These are phyloP conservation scores for Plasmodium vivax DNA, from an alignment of 169 alveolate species.

Conservation along the genomic window DNA sequence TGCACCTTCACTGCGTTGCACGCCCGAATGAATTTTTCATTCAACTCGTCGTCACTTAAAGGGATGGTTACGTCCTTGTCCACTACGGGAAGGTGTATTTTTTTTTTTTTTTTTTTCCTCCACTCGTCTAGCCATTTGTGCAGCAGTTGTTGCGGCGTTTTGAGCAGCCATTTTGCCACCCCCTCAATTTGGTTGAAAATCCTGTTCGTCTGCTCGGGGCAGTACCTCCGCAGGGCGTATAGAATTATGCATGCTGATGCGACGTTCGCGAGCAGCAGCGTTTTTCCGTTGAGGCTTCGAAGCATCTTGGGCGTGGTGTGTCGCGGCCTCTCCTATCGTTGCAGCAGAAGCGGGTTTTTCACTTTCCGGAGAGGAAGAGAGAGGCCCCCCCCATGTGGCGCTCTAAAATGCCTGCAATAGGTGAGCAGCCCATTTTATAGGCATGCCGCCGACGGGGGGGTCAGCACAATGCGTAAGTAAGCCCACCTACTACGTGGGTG, in stretches of 20 bases:
- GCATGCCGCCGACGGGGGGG: not conserved
- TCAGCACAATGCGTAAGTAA: not conserved
- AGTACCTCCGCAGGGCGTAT: not conserved
- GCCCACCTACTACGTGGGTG: not conserved
- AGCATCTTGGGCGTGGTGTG: not conserved
- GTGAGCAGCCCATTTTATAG: not conserved
- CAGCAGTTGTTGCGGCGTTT: not conserved
- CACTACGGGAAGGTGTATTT: conserved; percentile 5
- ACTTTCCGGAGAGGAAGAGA: not conserved
- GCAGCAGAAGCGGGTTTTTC: not conserved
- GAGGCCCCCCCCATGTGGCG: not conserved
- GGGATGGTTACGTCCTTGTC: conserved; percentile 12
- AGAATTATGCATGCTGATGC: not conserved
- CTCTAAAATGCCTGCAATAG: not conserved
- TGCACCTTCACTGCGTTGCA: conserved; percentile 40
- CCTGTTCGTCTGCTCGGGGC: not conserved
- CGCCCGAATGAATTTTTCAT: conserved; percentile 17
- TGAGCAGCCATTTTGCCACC: not conserved
- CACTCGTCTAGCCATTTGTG: not conserved
- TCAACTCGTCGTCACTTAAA: conserved; percentile 40
- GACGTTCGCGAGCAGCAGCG: conserved; percentile 6
- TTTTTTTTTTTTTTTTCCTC: not conserved
- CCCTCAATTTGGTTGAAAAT: not conserved
- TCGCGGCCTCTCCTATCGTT: not conserved
- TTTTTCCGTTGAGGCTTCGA: not conserved